A percentile compares a stretch with the other conserved stretches of the same genome.
These are phyloP conservation scores for Aurantiochytrium sp. DNA, from an alignment of 108 stramenopile genomes.

Conservation along the genomic window DNA sequence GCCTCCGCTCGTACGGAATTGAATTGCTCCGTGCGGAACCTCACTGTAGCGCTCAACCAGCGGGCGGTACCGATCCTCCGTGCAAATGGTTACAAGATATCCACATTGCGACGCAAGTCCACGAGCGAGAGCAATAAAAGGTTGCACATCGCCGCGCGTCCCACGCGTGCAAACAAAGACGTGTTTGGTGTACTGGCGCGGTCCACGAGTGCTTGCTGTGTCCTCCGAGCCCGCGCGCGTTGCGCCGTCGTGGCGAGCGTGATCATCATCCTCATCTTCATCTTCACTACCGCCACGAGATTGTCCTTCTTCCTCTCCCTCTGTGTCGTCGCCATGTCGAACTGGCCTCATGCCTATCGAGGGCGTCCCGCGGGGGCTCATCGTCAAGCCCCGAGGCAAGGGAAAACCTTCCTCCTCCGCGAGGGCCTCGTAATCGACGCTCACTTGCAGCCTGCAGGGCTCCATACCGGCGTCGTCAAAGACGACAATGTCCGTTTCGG, in stretches of 20 bases:
- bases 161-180: not conserved
- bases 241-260: not conserved
- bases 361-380: no score
- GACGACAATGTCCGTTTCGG: not conserved
- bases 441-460: not conserved
- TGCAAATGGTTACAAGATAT: not conserved
- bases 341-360: no score
- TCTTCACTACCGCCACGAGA: not conserved
- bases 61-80: not conserved
- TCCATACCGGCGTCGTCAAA: not conserved
- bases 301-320: no score
- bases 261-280: not conserved
- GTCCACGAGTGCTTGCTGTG: not conserved
- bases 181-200: not conserved
- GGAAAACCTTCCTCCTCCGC: not conserved
- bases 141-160: not conserved
- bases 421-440: not conserved
- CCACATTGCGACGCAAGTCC: not conserved
- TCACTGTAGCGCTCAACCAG: slow-evolving; percentile 6
- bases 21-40: not conserved
- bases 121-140: not conserved
- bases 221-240: no score
- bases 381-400: not conserved
- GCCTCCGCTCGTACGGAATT: slow-evolving; percentile 2
- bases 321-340: no score